Evolutionary conservation across 805 yeast genomes (phyloP).

Genomic region (Starmerella davenportii): DNA sequence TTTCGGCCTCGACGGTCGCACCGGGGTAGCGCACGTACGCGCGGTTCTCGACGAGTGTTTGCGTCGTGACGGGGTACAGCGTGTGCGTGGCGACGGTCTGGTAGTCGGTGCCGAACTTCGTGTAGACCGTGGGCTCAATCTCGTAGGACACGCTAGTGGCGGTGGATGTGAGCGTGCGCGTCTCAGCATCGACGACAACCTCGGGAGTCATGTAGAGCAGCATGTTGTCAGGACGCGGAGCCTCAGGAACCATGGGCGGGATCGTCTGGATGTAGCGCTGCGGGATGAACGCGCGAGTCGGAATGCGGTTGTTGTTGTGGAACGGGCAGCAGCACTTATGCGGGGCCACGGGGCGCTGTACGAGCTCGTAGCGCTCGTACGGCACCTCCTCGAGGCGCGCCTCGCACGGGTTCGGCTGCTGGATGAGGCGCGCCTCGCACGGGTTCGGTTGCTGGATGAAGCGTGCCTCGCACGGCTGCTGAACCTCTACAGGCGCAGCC

Average conservation of each 20-base stretch:
- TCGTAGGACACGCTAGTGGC: conserved; percentile 4
- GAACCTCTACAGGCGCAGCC: too few relatives aligned
- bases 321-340: not conserved
- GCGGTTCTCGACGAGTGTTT: conserved; percentile 5
- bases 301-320: not conserved
- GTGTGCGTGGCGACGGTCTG: conserved; percentile 4
- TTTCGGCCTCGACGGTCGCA: conserved; percentile 6
- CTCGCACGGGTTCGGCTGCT: not conserved
- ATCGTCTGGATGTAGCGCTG: not conserved
- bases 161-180: conserved; percentile 8
- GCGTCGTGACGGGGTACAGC: conserved; percentile 8
- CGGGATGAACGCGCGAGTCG: too few relatives aligned
- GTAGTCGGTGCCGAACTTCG: not conserved
- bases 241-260: not conserved
- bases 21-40: conserved; percentile 11
- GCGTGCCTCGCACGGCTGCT: not conserved
- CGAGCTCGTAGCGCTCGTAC: not conserved
- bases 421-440: not conserved
- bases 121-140: not conserved
- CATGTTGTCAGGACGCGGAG: not conserved
- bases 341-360: not conserved
- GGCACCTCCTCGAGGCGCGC: not conserved
- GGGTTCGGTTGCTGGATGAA: not conserved
- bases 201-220: conserved; percentile 10
- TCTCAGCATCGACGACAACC: conserved; percentile 2